Evolutionary conservation across 2,329 filamentous ascomycete species (phyloP), one percentile per base, ranked within the genome.

Genomic region (Penicillium fuscoglaucum): DNA sequence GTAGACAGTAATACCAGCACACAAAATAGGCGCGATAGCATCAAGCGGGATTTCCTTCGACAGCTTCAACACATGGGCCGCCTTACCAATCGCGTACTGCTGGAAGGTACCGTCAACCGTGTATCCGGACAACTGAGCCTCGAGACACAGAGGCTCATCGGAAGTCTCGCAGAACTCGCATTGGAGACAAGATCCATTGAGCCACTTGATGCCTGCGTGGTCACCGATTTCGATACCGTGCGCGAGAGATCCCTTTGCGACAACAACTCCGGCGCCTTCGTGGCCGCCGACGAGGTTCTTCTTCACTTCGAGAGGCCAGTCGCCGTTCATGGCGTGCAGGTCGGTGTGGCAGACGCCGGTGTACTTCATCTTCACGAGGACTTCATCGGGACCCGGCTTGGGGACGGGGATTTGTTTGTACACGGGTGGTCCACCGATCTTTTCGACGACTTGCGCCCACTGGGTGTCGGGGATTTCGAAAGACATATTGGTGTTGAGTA

Each of bases 51-150:
- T 84, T 17, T 89, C 85, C 76, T 93, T 89, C 65, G 90, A 90
- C 64, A 97, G 88, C 66, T 88, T 87, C 29, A 91, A 90, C 17
- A 95, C 87, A 76, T 96, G 90, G 19, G 89, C 86, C 17, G 91
- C 92, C 77, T 96, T 96, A 66, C 87, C 92, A 66, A 96, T 85
- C 74, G 85, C 86, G 80, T 96, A 97, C 81, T 96, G 87, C 81
- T 97, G 93, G 84, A 97, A 97, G 43, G 88, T 87, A 33, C 93
- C 93, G 74, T 96, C 90, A 72, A 96, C 91, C 5, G 91, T 96
- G 83, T 96, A 96, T 57, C 93, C 93, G 0, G 91, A 96, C 41
- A 96, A 84, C 37, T 84, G 79, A 28, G 90, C 86, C 59, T 90
- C 80, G 17, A 83, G 76, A 80, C 93, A 98, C 6, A 96, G 87